A percentile compares a stretch with the other conserved stretches of the same genome.
Conservation (phyloP, 2,329 filamentous ascomycete species). For the Emericellopsis atlantica region DNA sequence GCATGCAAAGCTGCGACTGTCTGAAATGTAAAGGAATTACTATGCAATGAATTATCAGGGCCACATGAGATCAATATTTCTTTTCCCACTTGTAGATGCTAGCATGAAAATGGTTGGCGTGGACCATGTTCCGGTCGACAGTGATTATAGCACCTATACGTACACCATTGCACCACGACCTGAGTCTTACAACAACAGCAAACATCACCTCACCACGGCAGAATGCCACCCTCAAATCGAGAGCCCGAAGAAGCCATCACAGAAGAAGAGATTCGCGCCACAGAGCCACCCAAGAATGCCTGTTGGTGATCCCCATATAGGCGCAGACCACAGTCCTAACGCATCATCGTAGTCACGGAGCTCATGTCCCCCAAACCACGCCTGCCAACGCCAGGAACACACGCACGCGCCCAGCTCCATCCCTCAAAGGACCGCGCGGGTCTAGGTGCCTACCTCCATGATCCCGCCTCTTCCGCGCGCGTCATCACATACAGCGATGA, state of each 20-base stretch:
- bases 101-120: too few species aligned
- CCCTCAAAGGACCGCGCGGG: conserved; percentile 42
- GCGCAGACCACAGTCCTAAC: background rate
- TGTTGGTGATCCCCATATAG: background rate
- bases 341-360: conserved; percentile 13
- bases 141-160: too few species aligned
- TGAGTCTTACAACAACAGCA: too few species aligned
- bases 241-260: conserved; percentile 27
- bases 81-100: too few species aligned
- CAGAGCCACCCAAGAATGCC: conserved; percentile 11
- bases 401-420: conserved; percentile 8
- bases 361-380: conserved; percentile 24
- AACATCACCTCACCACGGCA: too few species aligned
- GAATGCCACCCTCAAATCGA: conserved; percentile 6
- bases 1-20: too few species aligned
- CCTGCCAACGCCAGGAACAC: conserved; percentile 5
- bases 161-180: too few species aligned
- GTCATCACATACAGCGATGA: conserved; percentile 55
- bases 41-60: too few species aligned
- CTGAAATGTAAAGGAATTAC: too few species aligned
- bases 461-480: conserved; percentile 43
- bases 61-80: too few species aligned
- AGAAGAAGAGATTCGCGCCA: conserved; percentile 24
- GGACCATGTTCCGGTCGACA: too few species aligned
- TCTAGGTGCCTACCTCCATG: conserved; percentile 52